Conservation (phyloP, 805 yeast species). For the Huiozyma naganishii region DNA sequence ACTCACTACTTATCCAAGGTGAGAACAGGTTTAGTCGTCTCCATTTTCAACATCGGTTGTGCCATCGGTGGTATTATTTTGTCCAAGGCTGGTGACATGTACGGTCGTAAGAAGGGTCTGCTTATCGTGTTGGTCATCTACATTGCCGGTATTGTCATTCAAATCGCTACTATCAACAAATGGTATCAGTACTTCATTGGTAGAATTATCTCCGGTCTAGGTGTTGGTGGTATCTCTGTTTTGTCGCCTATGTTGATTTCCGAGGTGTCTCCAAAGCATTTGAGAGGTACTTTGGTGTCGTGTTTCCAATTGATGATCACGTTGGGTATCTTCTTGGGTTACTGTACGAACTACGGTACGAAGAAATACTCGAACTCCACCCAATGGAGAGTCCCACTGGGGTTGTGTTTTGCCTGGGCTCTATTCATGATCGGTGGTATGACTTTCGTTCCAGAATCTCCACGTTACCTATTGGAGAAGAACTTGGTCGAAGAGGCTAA, state of each 20-base stretch:
- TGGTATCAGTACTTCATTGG: constrained; percentile 71
- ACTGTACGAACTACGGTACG: constrained; percentile 61
- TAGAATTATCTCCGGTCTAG: too few species aligned
- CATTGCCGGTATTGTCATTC: constrained; percentile 57
- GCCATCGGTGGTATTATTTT: constrained; percentile 60
- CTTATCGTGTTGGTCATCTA: constrained; percentile 52
- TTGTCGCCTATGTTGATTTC: too few species aligned
- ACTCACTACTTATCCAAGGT: constrained; percentile 33
- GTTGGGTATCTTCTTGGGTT: constrained; percentile 63
- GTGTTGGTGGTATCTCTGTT: too few species aligned
- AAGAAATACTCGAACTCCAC: constrained; percentile 45
- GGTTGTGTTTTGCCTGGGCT: constrained; percentile 40
- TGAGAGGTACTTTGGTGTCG: constrained; percentile 48
- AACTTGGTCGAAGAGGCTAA: constrained; percentile 52
- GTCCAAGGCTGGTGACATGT: constrained; percentile 48
- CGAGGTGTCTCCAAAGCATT: constrained; percentile 27
- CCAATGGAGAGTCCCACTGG: constrained; percentile 65
- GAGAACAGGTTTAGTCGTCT: constrained; percentile 40
- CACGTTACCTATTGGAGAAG: constrained; percentile 51
- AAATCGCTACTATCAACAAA: constrained; percentile 40
- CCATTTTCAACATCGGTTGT: constrained; percentile 65
- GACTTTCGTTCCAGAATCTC: constrained; percentile 57
- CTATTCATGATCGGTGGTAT: constrained; percentile 25
- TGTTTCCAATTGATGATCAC: constrained; percentile 62
- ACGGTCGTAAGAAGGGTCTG: constrained; percentile 57